A percentile compares a stretch with the other conserved stretches of the same genome.
Evolutionary conservation across 345 rosid genomes (phyloP).

Genomic region (Passiflora organensis): DNA sequence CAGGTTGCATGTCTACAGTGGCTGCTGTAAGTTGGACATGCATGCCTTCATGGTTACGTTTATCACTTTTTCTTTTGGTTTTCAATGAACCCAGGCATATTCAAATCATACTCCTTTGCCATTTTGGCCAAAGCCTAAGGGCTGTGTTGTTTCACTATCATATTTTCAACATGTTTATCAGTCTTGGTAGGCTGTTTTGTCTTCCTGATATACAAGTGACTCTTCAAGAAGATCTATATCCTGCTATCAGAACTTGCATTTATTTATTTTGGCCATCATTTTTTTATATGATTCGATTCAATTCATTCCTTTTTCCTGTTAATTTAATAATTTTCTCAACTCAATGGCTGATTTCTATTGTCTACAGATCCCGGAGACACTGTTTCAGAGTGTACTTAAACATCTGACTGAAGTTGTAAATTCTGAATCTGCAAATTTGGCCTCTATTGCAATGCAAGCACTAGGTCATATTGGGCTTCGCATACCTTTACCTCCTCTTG

Average conservation of each 20-base stretch:
- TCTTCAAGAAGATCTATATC: neutral
- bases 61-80: neutral
- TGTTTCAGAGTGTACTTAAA: constrained; percentile 56
- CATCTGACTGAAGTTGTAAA: constrained; percentile 62
- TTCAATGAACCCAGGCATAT: neutral
- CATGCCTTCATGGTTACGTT: neutral
- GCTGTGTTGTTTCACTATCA: neutral
- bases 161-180: too few species aligned
- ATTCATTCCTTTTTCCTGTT: neutral
- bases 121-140: neutral
- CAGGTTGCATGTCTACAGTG: constrained; percentile 51
- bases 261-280: neutral
- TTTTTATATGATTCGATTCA: neutral
- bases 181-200: too few species aligned
- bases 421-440: constrained; percentile 62
- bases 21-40: constrained; percentile 50
- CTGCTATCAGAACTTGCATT: neutral
- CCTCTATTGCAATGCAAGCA: constrained; percentile 93
- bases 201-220: neutral
- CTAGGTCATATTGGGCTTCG: constrained; percentile 88
- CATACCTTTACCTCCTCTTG: constrained; percentile 56
- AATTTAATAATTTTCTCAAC: neutral
- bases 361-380: constrained; percentile 56
- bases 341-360: neutral
- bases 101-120: neutral